Conservation (phyloP, 345 rosid species). For the Nephelium lappaceum region DNA sequence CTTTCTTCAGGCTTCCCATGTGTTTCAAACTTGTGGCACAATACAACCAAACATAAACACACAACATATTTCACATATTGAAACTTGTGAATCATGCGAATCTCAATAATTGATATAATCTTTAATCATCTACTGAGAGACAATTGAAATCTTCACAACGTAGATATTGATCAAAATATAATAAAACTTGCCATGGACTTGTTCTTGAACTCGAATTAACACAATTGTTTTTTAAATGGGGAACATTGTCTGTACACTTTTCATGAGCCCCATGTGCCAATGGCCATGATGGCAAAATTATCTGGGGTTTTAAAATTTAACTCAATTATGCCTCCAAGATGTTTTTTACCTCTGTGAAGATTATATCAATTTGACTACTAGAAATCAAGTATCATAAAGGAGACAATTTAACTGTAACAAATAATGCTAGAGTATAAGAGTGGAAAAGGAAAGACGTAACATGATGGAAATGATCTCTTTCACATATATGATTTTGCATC, state of each 20-base stretch:
- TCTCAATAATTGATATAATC: not conserved
- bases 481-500: not conserved
- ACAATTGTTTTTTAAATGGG: no score
- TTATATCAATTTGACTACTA: no score
- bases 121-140: no score
- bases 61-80: not conserved
- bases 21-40: conserved; percentile 27
- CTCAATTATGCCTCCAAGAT: not conserved
- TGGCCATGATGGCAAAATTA: no score
- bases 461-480: not conserved
- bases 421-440: no score
- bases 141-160: not conserved
- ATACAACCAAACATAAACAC: not conserved
- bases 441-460: not conserved
- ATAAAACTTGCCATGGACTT: not conserved
- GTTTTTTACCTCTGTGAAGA: not conserved
- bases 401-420: no score
- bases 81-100: no score
- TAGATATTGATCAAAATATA: no score
- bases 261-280: not conserved
- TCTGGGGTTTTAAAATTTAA: no score
- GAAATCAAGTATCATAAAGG: no score
- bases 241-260: not conserved
- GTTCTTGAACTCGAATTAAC: no score
- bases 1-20: no score